These are phyloP conservation scores for Fragaria nilgerrensis DNA, from an alignment of 306 rosid genomes.

Conservation along the genomic window DNA sequence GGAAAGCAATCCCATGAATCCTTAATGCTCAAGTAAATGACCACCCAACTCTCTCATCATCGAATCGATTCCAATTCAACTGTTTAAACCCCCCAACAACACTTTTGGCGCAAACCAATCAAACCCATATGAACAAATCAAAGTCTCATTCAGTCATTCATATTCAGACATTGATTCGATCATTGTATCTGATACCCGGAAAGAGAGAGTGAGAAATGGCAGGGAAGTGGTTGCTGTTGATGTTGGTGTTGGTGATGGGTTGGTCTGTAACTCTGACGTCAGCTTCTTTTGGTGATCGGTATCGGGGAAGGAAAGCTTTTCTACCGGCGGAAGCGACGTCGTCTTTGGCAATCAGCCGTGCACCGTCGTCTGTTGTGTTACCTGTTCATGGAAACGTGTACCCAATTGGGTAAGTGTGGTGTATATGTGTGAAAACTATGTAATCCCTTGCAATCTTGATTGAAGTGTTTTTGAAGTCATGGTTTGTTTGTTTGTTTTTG, in stretches of 20 bases:
- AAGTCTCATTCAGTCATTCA: slow-evolving; percentile 41
- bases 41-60: slow-evolving; percentile 13
- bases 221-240: slow-evolving; percentile 32
- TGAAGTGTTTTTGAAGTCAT: neutral
- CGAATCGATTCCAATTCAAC: slow-evolving; percentile 22
- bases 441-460: neutral
- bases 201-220: neutral
- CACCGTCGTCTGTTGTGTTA: slow-evolving; percentile 66
- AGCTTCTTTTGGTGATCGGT: slow-evolving; percentile 51
- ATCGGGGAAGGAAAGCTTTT: slow-evolving; percentile 42
- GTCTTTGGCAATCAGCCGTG: slow-evolving; percentile 37
- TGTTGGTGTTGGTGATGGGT: slow-evolving; percentile 31
- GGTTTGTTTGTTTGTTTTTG: slow-evolving; percentile 12
- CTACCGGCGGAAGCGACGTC: slow-evolving; percentile 34
- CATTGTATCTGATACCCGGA: neutral
- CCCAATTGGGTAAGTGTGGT: slow-evolving; percentile 70
- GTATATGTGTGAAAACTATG: neutral
- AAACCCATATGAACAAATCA: neutral
- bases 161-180: slow-evolving; percentile 22
- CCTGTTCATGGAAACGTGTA: slow-evolving; percentile 75
- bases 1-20: slow-evolving; percentile 44
- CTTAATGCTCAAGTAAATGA: slow-evolving; percentile 21
- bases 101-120: neutral
- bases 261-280: slow-evolving; percentile 37
- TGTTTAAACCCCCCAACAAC: neutral